Evolutionary conservation across 768 basidiomycete genomes (phyloP), one percentile per base, ranked within the genome.

Genomic region (Boletus eberwhitei): DNA sequence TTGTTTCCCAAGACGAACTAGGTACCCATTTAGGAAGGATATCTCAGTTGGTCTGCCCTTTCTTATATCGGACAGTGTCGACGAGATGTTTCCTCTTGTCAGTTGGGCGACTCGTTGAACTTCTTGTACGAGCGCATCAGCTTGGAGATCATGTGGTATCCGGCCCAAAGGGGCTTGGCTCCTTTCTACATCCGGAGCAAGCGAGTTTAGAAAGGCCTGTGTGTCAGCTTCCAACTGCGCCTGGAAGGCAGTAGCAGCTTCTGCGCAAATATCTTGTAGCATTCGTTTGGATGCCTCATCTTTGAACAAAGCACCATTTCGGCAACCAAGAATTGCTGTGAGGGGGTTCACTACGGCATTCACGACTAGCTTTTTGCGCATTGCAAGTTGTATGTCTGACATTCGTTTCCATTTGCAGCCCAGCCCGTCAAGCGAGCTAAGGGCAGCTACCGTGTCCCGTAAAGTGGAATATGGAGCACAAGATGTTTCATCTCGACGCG

Each of bases 291-390:
- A 78, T 13, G 73, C 70, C 1, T 62, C 48, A 9, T 79, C 71
- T 7, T 67, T 68, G 64, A 89, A 79, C 19, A 96, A 69, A 1
- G 84, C 83, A 17, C 92, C 93, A 66, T 96, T 96, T 48, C 81
- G 77, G 63, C 93, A 88, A 31, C 83, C 83, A 57, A 93, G 73
- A 22, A 98, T 67, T 9, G 91, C 88, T 0, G 93, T 90, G 52
- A 98, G 78, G 2, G 96, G 86, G 64, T 97, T 93, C 69, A 98
- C 82, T 60, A 85, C 78, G 13, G 85, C 75, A 67, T 96, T 92
- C 54, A 90, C 81, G 31, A 86, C 90, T 41, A 97, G 73, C 73
- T 93, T 94, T 57, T 83, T 84, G 37, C 88, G 85, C 73, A 94
- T 81, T 22, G 78, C 74, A 31, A 84, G 73, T 58, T 92, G 84